phyloP scores from a whole-genome alignment of 2,329 filamentous ascomycete species.

The Microascus cirrosus region DNA sequence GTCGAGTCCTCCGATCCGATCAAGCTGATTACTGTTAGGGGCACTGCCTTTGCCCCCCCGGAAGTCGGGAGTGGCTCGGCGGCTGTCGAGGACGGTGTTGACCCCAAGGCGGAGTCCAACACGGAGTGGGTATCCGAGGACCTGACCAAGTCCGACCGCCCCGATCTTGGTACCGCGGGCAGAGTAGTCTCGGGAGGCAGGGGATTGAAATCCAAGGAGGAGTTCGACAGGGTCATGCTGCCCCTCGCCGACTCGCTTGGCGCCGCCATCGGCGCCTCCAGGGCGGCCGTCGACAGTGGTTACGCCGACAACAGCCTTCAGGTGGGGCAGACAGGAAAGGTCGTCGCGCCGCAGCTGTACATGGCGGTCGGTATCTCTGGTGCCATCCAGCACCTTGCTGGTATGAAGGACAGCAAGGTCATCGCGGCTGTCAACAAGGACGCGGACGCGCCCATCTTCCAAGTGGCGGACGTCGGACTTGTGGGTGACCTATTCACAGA shows the following conservation, averaged over 20 bases:
- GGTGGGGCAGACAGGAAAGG: constrained; percentile 97
- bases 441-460: constrained; percentile 92
- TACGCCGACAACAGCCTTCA: constrained; percentile 98
- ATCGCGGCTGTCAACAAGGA: constrained; percentile 99
- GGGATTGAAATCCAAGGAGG: constrained; percentile 94
- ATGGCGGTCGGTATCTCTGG: constrained; percentile 92
- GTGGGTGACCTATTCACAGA: constrained; percentile 94
- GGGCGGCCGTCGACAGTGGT: constrained; percentile 90
- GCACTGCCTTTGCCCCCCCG: constrained; percentile 77
- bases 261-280: constrained; percentile 89
- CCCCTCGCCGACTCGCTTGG: constrained; percentile 87
- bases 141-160: constrained; percentile 83
- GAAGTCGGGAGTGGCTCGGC: constrained; percentile 63
- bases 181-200: constrained; percentile 89
- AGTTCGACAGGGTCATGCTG: constrained; percentile 87
- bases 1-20: constrained; percentile 79
- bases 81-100: constrained; percentile 66
- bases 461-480: constrained; percentile 89
- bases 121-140: constrained; percentile 93
- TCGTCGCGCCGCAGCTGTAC: constrained; percentile 92
- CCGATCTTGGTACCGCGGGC: constrained; percentile 80
- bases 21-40: constrained; percentile 87
- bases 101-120: constrained; percentile 62
- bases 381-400: constrained; percentile 94
- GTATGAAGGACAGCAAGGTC: constrained; percentile 99